Evolutionary conservation across 306 rosid species (phyloP).

Genomic region (Casuarina cunninghamiana): DNA sequence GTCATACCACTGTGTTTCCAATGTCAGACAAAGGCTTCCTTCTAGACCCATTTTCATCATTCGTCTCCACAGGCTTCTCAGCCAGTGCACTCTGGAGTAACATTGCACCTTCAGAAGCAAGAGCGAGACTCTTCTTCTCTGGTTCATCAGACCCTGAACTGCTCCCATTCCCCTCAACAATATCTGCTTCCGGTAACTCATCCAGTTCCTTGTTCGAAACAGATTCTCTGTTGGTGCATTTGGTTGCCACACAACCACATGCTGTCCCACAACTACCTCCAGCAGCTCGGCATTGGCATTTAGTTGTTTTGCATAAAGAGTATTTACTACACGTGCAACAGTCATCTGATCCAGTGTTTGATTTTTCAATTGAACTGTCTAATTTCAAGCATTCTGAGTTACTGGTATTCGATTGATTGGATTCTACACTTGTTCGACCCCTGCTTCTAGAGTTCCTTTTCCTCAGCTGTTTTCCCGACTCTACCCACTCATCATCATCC

Average conservation of each 20-base stretch:
- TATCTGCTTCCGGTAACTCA: conserved; percentile 23
- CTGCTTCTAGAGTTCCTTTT: conserved; percentile 43
- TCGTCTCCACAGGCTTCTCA: conserved; percentile 45
- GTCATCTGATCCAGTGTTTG: conserved; percentile 14
- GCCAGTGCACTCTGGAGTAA: conserved; percentile 71
- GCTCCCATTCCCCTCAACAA: conserved; percentile 29
- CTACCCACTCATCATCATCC: conserved; percentile 49
- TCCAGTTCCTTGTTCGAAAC: conserved; percentile 25
- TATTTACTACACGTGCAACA: conserved; percentile 73
- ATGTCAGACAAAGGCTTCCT: conserved; percentile 80
- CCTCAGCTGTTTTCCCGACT: conserved; percentile 31
- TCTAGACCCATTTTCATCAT: conserved; percentile 38
- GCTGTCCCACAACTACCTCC: conserved; percentile 55
- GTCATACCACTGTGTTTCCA: conserved; percentile 69
- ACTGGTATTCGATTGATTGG: conserved; percentile 14
- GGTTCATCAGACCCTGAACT: conserved; percentile 40
- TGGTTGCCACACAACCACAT: conserved; percentile 58
- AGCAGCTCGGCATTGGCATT: conserved; percentile 59
- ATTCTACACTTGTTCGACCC: conserved; percentile 34
- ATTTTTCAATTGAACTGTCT: conserved; percentile 34
- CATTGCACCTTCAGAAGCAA: conserved; percentile 77
- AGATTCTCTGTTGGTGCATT: conserved; percentile 59
- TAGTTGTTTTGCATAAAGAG: conserved; percentile 74
- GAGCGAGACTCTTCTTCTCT: conserved; percentile 42
- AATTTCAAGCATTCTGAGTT: conserved; percentile 31